phyloP scores from a whole-genome alignment of 2,329 filamentous ascomycete species.

The Botrytis fabae region DNA sequence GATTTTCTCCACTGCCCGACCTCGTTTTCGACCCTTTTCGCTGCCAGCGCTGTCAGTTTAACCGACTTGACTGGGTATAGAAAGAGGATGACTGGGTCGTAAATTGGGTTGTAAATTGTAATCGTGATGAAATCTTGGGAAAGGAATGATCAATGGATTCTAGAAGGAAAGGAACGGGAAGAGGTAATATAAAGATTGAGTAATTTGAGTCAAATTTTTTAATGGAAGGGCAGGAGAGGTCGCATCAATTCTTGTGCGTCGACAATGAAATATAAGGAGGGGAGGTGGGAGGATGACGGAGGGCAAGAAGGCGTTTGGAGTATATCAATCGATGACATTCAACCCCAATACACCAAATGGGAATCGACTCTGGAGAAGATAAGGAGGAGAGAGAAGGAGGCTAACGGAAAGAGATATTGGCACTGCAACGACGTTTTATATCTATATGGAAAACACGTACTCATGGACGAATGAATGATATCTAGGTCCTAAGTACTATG shows the following conservation, averaged over 20 bases:
- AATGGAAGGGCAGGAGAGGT: not conserved
- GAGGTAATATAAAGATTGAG: not conserved
- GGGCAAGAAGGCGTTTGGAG: not conserved
- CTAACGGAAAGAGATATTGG: not conserved
- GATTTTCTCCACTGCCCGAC: constrained; percentile 11
- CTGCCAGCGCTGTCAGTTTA: constrained; percentile 15
- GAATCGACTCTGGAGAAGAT: not conserved
- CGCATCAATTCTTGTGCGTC: not conserved
- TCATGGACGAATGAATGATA: not conserved
- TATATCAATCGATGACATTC: constrained; percentile 5
- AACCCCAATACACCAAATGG: not conserved
- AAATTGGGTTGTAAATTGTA: not conserved
- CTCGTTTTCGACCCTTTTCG: constrained; percentile 10
- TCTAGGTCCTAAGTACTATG: not conserved
- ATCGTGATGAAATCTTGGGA: constrained; percentile 10
- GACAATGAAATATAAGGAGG: not conserved
- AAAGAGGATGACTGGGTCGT: not conserved
- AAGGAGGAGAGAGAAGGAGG: not conserved
- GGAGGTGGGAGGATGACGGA: not conserved
- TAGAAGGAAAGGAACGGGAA: not conserved
- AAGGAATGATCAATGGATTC: constrained; percentile 5
- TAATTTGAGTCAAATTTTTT: not conserved
- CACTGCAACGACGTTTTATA: not conserved
- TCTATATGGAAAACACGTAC: not conserved
- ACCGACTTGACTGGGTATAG: constrained; percentile 8